phyloP scores from a whole-genome alignment of 208 protist species.

The Strigomonas culicis region DNA sequence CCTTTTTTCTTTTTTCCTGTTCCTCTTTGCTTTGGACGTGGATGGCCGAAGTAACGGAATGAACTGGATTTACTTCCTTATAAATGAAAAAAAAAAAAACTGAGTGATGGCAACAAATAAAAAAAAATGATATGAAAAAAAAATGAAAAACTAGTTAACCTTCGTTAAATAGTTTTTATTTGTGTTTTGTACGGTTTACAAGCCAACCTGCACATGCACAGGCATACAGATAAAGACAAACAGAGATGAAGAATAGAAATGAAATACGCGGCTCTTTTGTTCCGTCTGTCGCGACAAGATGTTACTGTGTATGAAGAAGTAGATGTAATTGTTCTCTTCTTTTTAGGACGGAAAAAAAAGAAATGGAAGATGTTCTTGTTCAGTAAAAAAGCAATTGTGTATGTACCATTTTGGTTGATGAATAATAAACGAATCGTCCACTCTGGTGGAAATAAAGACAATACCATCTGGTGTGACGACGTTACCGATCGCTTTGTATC shows the following conservation, averaged over 20 bases:
- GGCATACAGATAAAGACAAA: constrained; percentile 16
- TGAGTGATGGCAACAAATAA: constrained; percentile 2
- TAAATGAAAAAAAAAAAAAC: constrained; percentile 8
- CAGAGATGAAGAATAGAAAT: constrained; percentile 11
- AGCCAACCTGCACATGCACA: constrained; percentile 1
- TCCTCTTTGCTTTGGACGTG: background rate
- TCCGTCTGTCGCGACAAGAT: background rate
- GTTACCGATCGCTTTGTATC: background rate
- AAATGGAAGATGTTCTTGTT: too few species aligned
- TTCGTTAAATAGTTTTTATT: constrained; percentile 7
- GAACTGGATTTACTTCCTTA: background rate
- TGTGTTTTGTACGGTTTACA: background rate
- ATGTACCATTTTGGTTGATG: too few species aligned
- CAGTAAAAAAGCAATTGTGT: too few species aligned
- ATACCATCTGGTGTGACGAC: too few species aligned
- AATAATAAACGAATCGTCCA: too few species aligned
- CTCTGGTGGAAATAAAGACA: too few species aligned
- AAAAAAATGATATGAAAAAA: constrained; percentile 4
- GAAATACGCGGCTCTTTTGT: background rate
- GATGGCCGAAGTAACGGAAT: too few species aligned
- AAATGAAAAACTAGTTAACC: constrained; percentile 7
- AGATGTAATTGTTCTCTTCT: too few species aligned
- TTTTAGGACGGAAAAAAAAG: too few species aligned
- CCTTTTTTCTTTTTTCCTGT: background rate
- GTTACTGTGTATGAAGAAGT: background rate